Evolutionary conservation across 2,329 filamentous ascomycete genomes (phyloP).

Genomic region (Akanthomyces dipterigenus): DNA sequence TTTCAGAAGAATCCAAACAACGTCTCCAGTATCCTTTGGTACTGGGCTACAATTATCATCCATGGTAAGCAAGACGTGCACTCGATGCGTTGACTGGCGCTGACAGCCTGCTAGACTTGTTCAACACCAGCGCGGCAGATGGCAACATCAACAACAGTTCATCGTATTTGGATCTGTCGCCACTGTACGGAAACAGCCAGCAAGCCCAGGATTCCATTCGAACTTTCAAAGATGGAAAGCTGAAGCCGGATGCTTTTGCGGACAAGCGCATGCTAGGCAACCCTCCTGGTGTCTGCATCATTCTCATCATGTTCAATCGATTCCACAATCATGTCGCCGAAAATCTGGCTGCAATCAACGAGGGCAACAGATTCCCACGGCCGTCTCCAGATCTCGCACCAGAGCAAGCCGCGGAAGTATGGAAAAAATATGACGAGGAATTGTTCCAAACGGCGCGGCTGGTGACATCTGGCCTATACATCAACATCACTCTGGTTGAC

Average conservation of each 20-base stretch:
- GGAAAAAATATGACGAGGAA: constrained; percentile 68
- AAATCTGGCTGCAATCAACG: constrained; percentile 79
- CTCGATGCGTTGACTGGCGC: constrained; percentile 9
- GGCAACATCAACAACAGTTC: constrained; percentile 59
- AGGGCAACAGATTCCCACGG: constrained; percentile 68
- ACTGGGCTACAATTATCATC: constrained; percentile 67
- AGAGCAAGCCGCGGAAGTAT: constrained; percentile 44
- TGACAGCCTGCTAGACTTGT: constrained; percentile 45
- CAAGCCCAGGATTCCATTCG: constrained; percentile 59
- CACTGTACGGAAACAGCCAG: constrained; percentile 64
- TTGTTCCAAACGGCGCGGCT: constrained; percentile 72
- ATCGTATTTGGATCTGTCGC: constrained; percentile 64
- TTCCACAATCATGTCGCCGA: constrained; percentile 85
- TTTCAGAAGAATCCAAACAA: constrained; percentile 61
- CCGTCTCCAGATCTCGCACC: constrained; percentile 44
- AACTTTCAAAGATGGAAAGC: constrained; percentile 61
- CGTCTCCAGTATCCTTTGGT: constrained; percentile 64
- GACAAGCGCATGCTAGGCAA: constrained; percentile 64
- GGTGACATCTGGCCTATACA: constrained; percentile 68
- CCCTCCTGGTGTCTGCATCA: constrained; percentile 63
- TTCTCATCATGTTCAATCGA: constrained; percentile 72
- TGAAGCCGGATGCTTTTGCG: constrained; percentile 68
- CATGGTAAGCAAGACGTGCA: constrained; percentile 41
- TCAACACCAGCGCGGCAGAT: constrained; percentile 60
- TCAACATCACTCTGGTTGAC: constrained; percentile 71